phyloP scores from a whole-genome alignment of 176 grass and related monocot species.

The Oryza glumipatula region DNA sequence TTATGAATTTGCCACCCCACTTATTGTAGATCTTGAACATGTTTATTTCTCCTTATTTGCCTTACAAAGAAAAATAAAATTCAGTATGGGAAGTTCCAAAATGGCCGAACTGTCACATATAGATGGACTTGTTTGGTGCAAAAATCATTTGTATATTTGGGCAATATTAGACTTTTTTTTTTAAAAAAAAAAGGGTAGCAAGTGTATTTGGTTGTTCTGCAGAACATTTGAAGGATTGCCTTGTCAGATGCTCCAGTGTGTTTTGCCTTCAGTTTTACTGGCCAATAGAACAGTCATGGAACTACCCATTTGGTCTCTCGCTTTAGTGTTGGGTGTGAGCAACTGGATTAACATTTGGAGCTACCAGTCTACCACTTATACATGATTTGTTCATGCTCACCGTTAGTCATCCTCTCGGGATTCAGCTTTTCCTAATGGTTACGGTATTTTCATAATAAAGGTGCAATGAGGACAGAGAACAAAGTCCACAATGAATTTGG shows the following conservation, averaged over 20 bases:
- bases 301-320: not conserved
- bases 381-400: not conserved
- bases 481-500: not conserved
- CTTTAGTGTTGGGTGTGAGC: not conserved
- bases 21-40: no score
- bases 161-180: not conserved
- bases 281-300: not conserved
- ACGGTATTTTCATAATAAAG: not conserved
- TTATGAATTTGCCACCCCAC: not conserved
- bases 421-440: not conserved
- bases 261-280: conserved; percentile 2
- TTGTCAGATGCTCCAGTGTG: not conserved
- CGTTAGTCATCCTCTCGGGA: not conserved
- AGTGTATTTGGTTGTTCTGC: no score
- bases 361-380: not conserved
- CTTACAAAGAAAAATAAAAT: not conserved
- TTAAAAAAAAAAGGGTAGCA: no score
- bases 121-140: not conserved
- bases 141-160: not conserved
- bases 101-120: not conserved
- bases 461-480: not conserved
- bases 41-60: no score
- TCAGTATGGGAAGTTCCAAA: not conserved
- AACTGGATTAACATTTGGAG: not conserved
- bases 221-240: not conserved